phyloP scores from a whole-genome alignment of 352 stramenopile genomes.

The Phytophthora europaea region DNA sequence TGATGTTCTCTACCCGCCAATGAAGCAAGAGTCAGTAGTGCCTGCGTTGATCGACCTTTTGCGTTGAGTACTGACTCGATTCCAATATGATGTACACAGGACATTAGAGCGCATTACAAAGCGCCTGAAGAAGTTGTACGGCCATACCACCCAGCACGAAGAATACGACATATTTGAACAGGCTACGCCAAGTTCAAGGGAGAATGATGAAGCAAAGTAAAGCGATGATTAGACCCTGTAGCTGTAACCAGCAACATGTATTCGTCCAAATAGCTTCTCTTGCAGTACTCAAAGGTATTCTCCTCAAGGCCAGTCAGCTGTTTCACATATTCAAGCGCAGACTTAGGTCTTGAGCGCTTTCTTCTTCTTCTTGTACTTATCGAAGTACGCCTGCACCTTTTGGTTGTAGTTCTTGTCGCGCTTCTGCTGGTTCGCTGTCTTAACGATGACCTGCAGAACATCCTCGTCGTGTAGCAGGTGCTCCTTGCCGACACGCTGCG shows the following conservation, averaged over 20 bases:
- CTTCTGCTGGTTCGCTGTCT: constrained; percentile 99
- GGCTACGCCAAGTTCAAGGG: not conserved
- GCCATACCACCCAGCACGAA: constrained; percentile 56
- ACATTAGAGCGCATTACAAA: constrained; percentile 72
- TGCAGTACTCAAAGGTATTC: constrained; percentile 16
- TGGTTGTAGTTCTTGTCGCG: constrained; percentile 98
- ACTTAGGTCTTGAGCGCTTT: constrained; percentile 92
- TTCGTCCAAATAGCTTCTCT: constrained; percentile 17
- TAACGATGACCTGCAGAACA: constrained; percentile 98
- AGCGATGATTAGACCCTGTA: constrained; percentile 10
- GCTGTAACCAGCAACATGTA: constrained; percentile 27
- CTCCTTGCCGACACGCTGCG: constrained; percentile 95
- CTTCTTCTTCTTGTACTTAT: constrained; percentile 97
- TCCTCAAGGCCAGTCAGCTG: constrained; percentile 4
- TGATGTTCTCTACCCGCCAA: constrained; percentile 35
- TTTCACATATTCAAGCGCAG: constrained; percentile 6
- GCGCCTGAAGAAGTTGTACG: constrained; percentile 64
- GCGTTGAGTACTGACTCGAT: constrained; percentile 7
- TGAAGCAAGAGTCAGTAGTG: constrained; percentile 49
- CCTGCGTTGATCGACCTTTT: not conserved
- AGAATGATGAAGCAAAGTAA: constrained; percentile 16
- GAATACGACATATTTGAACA: constrained; percentile 54
- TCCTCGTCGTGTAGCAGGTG: constrained; percentile 98
- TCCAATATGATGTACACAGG: constrained; percentile 30
- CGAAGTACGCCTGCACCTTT: constrained; percentile 96